These are phyloP conservation scores for Arthrobotrys megalospora DNA, from an alignment of 2,329 filamentous ascomycete species.

Conservation along the genomic window DNA sequence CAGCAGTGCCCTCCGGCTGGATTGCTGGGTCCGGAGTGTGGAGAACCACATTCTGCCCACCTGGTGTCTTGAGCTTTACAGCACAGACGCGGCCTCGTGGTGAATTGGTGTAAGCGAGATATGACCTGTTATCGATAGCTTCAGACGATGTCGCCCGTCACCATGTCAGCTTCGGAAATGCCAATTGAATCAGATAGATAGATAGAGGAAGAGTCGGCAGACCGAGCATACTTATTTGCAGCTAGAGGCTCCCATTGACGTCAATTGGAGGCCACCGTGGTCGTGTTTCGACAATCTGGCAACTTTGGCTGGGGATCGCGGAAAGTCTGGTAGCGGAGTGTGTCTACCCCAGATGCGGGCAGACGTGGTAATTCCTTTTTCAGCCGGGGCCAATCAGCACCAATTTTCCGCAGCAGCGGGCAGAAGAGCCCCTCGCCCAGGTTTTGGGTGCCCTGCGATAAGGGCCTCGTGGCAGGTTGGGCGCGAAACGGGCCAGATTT, in stretches of 20 bases:
- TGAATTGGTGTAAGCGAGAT: slow-evolving; percentile 40
- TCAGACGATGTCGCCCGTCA: slow-evolving; percentile 13
- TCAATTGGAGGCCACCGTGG: slow-evolving; percentile 30
- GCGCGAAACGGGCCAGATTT: slow-evolving; percentile 34
- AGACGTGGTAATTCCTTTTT: slow-evolving; percentile 21
- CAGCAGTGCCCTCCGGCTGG: slow-evolving; percentile 43
- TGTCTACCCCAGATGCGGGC: slow-evolving; percentile 53
- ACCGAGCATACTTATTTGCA: slow-evolving; percentile 39
- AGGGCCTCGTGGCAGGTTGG: slow-evolving; percentile 24
- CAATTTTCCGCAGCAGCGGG: slow-evolving; percentile 10
- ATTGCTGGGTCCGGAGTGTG: slow-evolving; percentile 52
- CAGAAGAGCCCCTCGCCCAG: slow-evolving; percentile 13
- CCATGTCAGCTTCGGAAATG: slow-evolving; percentile 29
- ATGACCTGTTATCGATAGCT: slow-evolving; percentile 37
- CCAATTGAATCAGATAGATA: slow-evolving; percentile 24
- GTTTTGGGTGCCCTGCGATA: slow-evolving; percentile 3
- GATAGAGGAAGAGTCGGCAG: no score
- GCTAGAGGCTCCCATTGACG: slow-evolving; percentile 29
- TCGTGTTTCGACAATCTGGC: slow-evolving; percentile 61
- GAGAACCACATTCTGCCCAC: slow-evolving; percentile 61
- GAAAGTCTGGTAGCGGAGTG: slow-evolving; percentile 11
- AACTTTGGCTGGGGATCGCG: slow-evolving; percentile 45
- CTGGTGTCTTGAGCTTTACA: slow-evolving; percentile 20
- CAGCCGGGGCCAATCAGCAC: slow-evolving; percentile 18
- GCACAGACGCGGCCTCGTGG: slow-evolving; percentile 32